These are phyloP conservation scores for Macrophomina pseudophaseolina DNA, from an alignment of 2,329 filamentous ascomycete genomes.

Conservation along the genomic window DNA sequence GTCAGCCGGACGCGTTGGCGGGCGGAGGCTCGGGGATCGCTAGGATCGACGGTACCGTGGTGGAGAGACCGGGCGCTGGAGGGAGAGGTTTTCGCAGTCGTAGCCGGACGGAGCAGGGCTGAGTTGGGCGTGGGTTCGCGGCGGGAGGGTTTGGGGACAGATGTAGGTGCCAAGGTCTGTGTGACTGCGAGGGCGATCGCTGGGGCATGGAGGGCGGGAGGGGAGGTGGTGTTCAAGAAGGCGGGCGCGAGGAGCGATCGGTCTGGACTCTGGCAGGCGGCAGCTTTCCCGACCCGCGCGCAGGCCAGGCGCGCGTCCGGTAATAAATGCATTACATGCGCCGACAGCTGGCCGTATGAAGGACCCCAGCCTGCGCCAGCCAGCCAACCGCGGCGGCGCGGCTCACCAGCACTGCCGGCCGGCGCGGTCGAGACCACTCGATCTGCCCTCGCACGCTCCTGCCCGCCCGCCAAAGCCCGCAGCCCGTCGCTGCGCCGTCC, in stretches of 20 bases:
- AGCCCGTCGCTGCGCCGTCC: background rate
- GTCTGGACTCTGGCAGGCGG: background rate
- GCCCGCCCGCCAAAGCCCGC: background rate
- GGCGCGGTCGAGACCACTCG: constrained; percentile 1
- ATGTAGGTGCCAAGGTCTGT: constrained; percentile 7
- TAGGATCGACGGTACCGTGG: constrained; percentile 10
- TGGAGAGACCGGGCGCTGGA: constrained; percentile 8
- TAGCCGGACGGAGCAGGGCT: too few species aligned
- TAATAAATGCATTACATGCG: constrained; percentile 21
- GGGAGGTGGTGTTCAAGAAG: constrained; percentile 1
- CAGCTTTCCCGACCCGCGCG: constrained; percentile 16
- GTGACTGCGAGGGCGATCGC: constrained; percentile 11
- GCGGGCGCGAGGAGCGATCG: background rate
- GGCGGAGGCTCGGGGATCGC: constrained; percentile 1
- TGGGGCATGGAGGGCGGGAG: background rate
- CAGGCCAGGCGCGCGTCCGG: constrained; percentile 9
- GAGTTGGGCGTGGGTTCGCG: too few species aligned
- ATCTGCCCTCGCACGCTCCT: background rate
- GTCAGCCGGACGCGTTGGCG: background rate
- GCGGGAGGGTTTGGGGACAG: background rate
- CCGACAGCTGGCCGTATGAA: constrained; percentile 3
- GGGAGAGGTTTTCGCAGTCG: too few species aligned
- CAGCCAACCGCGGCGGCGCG: constrained; percentile 19
- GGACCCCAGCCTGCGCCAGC: background rate
- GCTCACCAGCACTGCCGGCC: background rate